phyloP scores from a whole-genome alignment of 768 basidiomycete species.

The Flagelloscypha sp. region DNA sequence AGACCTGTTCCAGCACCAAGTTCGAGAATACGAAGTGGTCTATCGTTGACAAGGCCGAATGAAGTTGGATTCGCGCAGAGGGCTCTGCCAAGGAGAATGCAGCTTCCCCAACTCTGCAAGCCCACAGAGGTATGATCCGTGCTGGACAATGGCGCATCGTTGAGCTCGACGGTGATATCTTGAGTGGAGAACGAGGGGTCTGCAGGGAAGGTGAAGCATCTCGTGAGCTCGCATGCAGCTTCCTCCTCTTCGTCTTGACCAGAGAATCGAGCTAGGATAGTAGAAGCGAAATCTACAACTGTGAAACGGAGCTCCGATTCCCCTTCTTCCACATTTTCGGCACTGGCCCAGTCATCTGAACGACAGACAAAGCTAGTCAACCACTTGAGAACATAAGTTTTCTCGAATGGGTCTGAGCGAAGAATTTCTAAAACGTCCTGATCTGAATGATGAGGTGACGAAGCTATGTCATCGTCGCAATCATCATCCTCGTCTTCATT shows the following conservation, averaged over 20 bases:
- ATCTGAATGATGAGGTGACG: constrained; percentile 9
- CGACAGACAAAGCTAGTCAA: constrained; percentile 60
- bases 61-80: constrained; percentile 40
- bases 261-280: constrained; percentile 46
- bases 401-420: constrained; percentile 58
- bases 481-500: constrained; percentile 47
- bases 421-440: constrained; percentile 32
- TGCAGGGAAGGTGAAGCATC: constrained; percentile 43
- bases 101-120: constrained; percentile 78
- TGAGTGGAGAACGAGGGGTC: constrained; percentile 6
- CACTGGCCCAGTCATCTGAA: constrained; percentile 42
- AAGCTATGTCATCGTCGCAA: constrained; percentile 12
- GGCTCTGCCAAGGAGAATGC: constrained; percentile 60
- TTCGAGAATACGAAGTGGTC: constrained; percentile 59
- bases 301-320: constrained; percentile 28
- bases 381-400: constrained; percentile 65
- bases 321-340: constrained; percentile 29
- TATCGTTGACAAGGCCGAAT: constrained; percentile 31
- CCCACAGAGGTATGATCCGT: constrained; percentile 76
- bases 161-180: constrained; percentile 45
- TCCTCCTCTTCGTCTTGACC: constrained; percentile 32
- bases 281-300: constrained; percentile 50
- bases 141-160: constrained; percentile 56
- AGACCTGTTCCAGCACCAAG: constrained; percentile 84
- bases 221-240: constrained; percentile 33